Conservation (phyloP, 108 stramenopile genomes). For the Heterococcus sp. region DNA sequence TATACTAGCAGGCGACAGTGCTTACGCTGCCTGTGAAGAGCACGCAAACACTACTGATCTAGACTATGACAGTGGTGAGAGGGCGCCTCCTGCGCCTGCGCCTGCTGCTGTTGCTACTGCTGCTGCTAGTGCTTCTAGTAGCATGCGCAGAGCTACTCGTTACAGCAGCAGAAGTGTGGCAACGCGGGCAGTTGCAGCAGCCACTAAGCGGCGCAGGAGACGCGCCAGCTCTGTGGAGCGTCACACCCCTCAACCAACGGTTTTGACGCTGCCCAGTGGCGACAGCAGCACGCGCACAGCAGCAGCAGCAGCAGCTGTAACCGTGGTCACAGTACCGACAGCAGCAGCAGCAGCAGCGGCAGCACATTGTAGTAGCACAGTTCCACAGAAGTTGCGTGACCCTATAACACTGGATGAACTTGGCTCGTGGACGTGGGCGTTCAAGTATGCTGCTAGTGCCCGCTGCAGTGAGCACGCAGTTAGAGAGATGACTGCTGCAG, state of each 20-base stretch:
- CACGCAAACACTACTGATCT: too few relatives aligned
- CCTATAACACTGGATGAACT: constrained; percentile 43
- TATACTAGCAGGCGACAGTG: too few relatives aligned
- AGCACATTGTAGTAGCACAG: background rate
- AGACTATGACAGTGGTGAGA: too few relatives aligned
- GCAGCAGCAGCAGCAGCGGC: background rate
- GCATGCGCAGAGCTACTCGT: background rate
- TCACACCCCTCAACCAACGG: too few relatives aligned
- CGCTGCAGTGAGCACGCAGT: too few relatives aligned
- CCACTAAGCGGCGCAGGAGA: background rate
- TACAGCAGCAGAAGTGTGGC: background rate
- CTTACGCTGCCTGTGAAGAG: too few relatives aligned
- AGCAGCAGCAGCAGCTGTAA: background rate
- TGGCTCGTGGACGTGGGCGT: constrained; percentile 36
- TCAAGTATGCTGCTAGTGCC: too few relatives aligned
- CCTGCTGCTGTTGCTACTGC: background rate
- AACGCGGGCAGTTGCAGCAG: background rate
- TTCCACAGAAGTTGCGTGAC: constrained; percentile 15
- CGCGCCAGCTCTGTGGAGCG: too few relatives aligned
- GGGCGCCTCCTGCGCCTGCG: too few relatives aligned
- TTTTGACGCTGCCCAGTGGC: background rate
- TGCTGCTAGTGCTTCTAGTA: background rate
- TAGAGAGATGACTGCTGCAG: background rate
- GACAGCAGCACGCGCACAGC: background rate
- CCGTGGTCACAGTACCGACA: background rate